phyloP scores from a whole-genome alignment of 2,329 filamentous ascomycete genomes.

The Fusarium sp. region DNA sequence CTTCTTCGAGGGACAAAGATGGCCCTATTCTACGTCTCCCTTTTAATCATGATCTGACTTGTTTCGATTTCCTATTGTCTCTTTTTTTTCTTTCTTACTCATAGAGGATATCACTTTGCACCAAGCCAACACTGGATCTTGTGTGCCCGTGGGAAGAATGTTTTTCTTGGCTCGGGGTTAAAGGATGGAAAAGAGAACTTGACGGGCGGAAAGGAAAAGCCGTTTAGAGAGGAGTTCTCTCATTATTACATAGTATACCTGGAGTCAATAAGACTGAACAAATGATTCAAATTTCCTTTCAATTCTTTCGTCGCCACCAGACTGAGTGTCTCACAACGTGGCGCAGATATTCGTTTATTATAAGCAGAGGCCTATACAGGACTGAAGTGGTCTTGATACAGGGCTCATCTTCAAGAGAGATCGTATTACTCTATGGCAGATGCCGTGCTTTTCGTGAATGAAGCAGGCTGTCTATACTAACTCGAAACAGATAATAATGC shows the following conservation, averaged over 20 bases:
- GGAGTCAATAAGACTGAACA: not conserved
- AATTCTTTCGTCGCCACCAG: not conserved
- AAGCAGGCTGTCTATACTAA: not conserved
- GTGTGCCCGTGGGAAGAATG: constrained; percentile 20
- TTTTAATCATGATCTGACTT: not conserved
- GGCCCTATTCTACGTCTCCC: not conserved
- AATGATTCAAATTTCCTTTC: not conserved
- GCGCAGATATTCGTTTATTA: not conserved
- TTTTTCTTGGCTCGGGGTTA: constrained; percentile 18
- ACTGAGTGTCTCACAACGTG: not conserved
- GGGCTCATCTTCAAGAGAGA: not conserved
- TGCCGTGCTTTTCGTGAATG: not conserved
- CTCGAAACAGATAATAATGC: constrained; percentile 4
- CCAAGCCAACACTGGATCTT: constrained; percentile 44
- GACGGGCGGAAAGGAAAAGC: constrained; percentile 4
- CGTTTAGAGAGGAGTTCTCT: constrained; percentile 16
- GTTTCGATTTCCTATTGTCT: not conserved
- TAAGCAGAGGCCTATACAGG: not conserved
- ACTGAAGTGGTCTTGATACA: not conserved
- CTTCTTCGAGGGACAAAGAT: not conserved
- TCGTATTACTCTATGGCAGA: not conserved
- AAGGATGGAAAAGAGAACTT: constrained; percentile 26
- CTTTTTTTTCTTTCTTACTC: not conserved
- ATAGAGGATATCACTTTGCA: constrained; percentile 39
- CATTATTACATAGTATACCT: constrained; percentile 1